These are phyloP conservation scores for Globisporangium middletonii DNA, from an alignment of 352 stramenopile genomes.

Conservation along the genomic window DNA sequence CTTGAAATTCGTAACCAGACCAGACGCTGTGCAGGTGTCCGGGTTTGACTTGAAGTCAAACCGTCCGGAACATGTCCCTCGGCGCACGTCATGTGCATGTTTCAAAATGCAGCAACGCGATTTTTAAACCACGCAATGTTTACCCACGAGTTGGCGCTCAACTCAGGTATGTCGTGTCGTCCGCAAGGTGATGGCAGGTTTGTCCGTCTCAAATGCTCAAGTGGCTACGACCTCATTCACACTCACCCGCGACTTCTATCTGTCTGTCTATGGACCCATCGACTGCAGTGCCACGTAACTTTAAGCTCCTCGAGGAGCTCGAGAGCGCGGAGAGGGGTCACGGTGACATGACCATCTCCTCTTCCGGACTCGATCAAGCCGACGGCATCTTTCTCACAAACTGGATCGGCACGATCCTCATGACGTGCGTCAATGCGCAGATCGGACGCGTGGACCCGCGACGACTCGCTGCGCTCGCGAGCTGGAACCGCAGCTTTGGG, in stretches of 20 bases:
- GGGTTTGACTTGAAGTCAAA: no score
- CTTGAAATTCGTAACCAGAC: no score
- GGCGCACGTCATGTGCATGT: no score
- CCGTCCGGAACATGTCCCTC: no score
- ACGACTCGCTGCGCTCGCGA: conserved; percentile 59
- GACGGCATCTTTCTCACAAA: conserved; percentile 98
- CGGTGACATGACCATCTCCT: conserved; percentile 91
- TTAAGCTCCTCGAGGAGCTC: conserved; percentile 93
- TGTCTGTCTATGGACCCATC: not conserved
- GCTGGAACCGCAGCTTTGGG: conserved; percentile 85
- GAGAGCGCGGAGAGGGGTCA: conserved; percentile 90
- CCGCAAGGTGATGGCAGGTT: not conserved
- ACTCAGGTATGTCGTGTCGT: no score
- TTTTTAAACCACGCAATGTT: no score
- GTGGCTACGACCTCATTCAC: not conserved
- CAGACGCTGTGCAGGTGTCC: no score
- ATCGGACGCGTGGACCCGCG: conserved; percentile 76
- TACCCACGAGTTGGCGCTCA: no score
- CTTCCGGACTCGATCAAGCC: conserved; percentile 92
- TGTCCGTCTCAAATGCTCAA: not conserved
- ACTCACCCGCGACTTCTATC: not conserved
- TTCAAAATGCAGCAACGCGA: no score
- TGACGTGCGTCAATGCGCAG: conserved; percentile 93
- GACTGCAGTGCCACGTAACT: conserved; percentile 84
- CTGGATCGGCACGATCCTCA: conserved; percentile 98